These are phyloP conservation scores for Stachybotrys echinatus DNA, from an alignment of 2,329 filamentous ascomycete genomes.

Conservation along the genomic window DNA sequence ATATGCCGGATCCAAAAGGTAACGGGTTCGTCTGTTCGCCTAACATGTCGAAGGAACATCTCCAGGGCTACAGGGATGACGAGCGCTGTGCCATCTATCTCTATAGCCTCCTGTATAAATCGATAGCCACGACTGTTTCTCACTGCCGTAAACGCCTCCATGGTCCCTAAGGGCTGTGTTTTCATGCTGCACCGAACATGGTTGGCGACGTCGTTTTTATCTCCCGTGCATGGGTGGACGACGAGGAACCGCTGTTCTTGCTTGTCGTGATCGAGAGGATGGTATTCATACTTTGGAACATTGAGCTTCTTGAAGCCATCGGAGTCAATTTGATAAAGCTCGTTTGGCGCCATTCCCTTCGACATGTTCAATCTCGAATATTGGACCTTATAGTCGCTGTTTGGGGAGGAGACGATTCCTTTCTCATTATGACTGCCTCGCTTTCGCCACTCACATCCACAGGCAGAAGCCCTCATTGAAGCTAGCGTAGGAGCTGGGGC, in stretches of 20 bases:
- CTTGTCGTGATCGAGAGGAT: neutral
- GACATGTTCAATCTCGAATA: too few species aligned
- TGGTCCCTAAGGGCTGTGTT: neutral
- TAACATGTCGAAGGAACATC: neutral
- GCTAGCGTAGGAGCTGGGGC: too few species aligned
- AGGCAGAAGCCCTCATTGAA: too few species aligned
- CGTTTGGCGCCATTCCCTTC: too few species aligned
- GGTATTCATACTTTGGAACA: neutral
- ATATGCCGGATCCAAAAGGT: neutral
- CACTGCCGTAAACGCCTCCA: neutral
- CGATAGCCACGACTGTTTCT: neutral
- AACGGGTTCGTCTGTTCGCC: neutral
- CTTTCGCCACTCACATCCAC: too few species aligned
- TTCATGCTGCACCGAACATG: neutral
- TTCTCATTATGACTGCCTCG: too few species aligned
- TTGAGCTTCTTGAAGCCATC: neutral
- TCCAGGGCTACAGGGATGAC: neutral
- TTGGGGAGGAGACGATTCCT: too few species aligned
- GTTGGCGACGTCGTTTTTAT: neutral
- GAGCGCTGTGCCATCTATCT: neutral
- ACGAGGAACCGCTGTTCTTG: constrained; percentile 1
- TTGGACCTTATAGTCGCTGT: too few species aligned
- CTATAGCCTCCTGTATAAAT: neutral
- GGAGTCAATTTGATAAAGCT: too few species aligned
- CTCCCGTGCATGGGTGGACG: neutral